Conservation (phyloP, 1,139 yeast species). For the Yamadazyma conglobata region DNA sequence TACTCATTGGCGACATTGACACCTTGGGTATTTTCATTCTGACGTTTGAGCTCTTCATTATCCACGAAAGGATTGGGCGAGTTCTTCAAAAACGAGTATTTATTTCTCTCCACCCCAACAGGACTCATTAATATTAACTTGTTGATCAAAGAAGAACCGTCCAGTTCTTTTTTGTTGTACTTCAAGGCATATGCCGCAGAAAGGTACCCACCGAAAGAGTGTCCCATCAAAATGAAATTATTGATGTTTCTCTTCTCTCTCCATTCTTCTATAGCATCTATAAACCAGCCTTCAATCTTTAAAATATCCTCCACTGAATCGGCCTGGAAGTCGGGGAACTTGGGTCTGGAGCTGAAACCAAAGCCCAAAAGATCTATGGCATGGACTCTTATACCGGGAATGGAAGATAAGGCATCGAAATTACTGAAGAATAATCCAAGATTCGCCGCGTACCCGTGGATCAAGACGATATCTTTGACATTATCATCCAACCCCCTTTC, state of each 20-base stretch:
- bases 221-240: conserved; percentile 76
- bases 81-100: conserved; percentile 27
- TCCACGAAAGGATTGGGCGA: conserved; percentile 17
- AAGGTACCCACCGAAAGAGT: conserved; percentile 90
- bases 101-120: conserved; percentile 43
- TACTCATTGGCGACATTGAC: conserved; percentile 14
- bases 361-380: conserved; percentile 46
- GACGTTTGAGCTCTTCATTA: conserved; percentile 24
- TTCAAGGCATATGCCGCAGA: conserved; percentile 74
- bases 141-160: conserved; percentile 30
- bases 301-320: conserved; percentile 29
- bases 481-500: conserved; percentile 12
- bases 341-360: conserved; percentile 43
- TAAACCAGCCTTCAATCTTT: conserved; percentile 69
- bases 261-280: conserved; percentile 86
- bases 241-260: conserved; percentile 52
- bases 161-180: conserved; percentile 39
- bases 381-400: conserved; percentile 44
- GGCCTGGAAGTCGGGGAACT: conserved; percentile 31
- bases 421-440: conserved; percentile 43
- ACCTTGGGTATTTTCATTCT: conserved; percentile 26
- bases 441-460: conserved; percentile 49
- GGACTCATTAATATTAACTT: conserved; percentile 45
- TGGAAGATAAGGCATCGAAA: conserved; percentile 33
- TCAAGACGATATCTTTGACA: conserved; percentile 35